Evolutionary conservation across 2,329 filamentous ascomycete genomes (phyloP).

Genomic region (Elsinoe australis): DNA sequence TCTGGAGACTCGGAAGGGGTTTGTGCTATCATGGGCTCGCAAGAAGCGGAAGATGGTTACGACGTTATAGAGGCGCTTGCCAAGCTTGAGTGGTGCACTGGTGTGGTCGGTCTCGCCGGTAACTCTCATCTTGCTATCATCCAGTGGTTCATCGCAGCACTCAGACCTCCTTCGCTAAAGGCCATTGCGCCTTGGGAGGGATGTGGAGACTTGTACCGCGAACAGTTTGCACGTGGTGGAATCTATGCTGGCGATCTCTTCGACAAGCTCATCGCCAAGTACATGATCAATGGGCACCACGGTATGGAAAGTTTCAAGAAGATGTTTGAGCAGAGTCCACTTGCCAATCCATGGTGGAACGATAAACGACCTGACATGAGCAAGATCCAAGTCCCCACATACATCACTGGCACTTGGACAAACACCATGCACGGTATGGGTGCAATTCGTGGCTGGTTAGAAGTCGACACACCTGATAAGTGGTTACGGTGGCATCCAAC

Average conservation of each 20-base stretch:
- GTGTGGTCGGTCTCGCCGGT: slow-evolving; percentile 38
- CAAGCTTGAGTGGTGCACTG: slow-evolving; percentile 39
- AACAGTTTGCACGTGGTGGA: slow-evolving; percentile 41
- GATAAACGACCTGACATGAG: too few species aligned
- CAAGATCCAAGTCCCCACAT: too few species aligned
- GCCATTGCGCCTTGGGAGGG: slow-evolving; percentile 43
- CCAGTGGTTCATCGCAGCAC: slow-evolving; percentile 38
- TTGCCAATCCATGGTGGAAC: too few species aligned
- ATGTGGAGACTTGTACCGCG: slow-evolving; percentile 42
- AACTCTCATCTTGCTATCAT: slow-evolving; percentile 39
- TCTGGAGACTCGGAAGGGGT: slow-evolving; percentile 30
- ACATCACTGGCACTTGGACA: too few species aligned
- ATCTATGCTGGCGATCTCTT: slow-evolving; percentile 27
- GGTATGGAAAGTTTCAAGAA: slow-evolving; percentile 19
- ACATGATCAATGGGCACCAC: slow-evolving; percentile 18
- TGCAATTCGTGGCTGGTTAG: slow-evolving; percentile 35
- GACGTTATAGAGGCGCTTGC: slow-evolving; percentile 40
- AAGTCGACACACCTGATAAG: slow-evolving; percentile 34
- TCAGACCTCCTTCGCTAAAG: slow-evolving; percentile 37
- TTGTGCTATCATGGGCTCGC: slow-evolving; percentile 34
- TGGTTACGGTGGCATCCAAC: slow-evolving; percentile 36
- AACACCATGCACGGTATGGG: too few species aligned
- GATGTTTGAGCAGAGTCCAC: slow-evolving; percentile 20
- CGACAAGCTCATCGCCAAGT: slow-evolving; percentile 20
- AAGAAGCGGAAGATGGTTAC: slow-evolving; percentile 42